Evolutionary conservation across 192 early-diverging fungal genomes (phyloP).

Genomic region (Anaeromyces robustus): DNA sequence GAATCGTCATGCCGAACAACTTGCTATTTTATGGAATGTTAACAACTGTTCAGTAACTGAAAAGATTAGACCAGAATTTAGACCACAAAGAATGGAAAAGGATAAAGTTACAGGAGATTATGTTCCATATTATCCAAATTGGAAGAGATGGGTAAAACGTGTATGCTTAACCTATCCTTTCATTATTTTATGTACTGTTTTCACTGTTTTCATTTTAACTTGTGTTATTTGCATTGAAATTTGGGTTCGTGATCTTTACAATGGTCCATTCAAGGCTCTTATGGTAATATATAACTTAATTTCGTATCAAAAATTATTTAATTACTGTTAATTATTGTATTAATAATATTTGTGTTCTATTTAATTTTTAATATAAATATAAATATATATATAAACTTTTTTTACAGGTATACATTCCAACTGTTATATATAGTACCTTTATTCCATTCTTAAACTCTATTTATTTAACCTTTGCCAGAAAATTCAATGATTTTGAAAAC

Average conservation of each 20-base stretch:
- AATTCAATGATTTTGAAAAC: constrained; percentile 72
- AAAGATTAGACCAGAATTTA: constrained; percentile 50
- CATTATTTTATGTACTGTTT: constrained; percentile 20
- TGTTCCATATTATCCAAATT: constrained; percentile 51
- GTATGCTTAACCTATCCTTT: constrained; percentile 12
- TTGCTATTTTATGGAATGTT: constrained; percentile 66
- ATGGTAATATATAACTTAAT: neutral
- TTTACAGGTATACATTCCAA: constrained; percentile 47
- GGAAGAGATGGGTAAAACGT: constrained; percentile 38
- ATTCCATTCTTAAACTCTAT: constrained; percentile 52
- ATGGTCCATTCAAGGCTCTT: neutral
- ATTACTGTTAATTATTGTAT: too few relatives aligned
- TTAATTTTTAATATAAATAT: neutral
- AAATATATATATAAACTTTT: neutral
- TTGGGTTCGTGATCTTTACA: constrained; percentile 1
- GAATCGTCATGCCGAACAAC: constrained; percentile 55
- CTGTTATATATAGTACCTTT: constrained; percentile 51
- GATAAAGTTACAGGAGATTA: constrained; percentile 63
- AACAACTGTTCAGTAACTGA: constrained; percentile 38
- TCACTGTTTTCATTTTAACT: constrained; percentile 50
- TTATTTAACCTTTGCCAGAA: constrained; percentile 42
- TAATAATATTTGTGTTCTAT: neutral
- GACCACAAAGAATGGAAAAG: constrained; percentile 27
- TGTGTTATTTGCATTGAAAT: constrained; percentile 8
- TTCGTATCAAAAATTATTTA: too few relatives aligned